Evolutionary conservation across 2,329 filamentous ascomycete species (phyloP).

Genomic region (Pestalotiopsis sp.): DNA sequence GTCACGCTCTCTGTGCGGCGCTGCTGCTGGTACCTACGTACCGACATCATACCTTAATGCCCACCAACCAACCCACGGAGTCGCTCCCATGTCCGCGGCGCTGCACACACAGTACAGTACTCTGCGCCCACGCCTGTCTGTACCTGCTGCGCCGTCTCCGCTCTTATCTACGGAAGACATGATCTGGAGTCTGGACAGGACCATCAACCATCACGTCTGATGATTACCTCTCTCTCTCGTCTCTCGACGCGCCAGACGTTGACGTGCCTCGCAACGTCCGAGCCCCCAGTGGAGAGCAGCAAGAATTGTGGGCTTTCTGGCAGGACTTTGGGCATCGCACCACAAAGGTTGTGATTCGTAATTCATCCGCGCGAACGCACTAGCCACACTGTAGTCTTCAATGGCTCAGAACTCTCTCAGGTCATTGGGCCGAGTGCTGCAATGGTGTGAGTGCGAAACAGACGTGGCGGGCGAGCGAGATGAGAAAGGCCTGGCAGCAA

Average conservation of each 20-base stretch:
- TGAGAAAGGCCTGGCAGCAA: conserved; percentile 6
- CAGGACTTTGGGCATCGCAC: conserved; percentile 19
- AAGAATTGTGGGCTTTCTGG: conserved; percentile 15
- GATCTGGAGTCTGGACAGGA: conserved; percentile 22
- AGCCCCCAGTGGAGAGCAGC: conserved; percentile 7
- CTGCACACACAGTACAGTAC: conserved; percentile 2
- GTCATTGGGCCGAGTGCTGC: conserved; percentile 10
- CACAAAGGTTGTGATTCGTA: conserved; percentile 22
- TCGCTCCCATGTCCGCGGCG: not conserved
- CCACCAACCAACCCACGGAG: no score
- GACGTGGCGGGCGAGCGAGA: conserved; percentile 12
- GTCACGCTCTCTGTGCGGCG: conserved; percentile 13
- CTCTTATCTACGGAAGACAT: conserved; percentile 18
- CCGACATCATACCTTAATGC: no score
- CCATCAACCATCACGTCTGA: conserved; percentile 9
- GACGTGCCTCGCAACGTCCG: conserved; percentile 29
- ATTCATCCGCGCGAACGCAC: conserved; percentile 20
- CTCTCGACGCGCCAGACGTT: conserved; percentile 18
- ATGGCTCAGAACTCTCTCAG: conserved; percentile 20
- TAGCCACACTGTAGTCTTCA: conserved; percentile 26
- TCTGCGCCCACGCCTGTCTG: conserved; percentile 9
- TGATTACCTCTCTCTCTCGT: not conserved
- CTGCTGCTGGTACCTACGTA: not conserved
- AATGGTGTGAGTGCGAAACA: conserved; percentile 26
- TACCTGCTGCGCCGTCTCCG: not conserved